These are phyloP conservation scores for Nigrospora osmanthi DNA, from an alignment of 2,329 filamentous ascomycete species.

Conservation along the genomic window DNA sequence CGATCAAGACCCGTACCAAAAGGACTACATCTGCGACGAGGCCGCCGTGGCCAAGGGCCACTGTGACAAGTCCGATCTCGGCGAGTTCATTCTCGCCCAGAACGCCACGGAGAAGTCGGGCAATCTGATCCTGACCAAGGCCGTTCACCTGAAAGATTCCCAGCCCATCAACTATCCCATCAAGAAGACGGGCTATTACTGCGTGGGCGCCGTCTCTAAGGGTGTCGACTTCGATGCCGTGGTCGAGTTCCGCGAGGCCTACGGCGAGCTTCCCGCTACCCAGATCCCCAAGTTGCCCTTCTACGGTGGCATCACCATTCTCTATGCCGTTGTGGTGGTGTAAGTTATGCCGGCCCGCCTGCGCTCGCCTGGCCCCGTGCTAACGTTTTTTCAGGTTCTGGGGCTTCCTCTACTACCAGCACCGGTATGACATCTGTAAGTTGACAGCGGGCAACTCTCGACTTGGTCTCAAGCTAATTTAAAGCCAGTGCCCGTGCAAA, in stretches of 20 bases:
- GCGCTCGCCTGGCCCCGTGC: slow-evolving; percentile 2
- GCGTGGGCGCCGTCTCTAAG: slow-evolving; percentile 59
- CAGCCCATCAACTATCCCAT: slow-evolving; percentile 73
- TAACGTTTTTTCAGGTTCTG: slow-evolving; percentile 56
- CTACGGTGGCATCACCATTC: slow-evolving; percentile 87
- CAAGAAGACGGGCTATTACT: slow-evolving; percentile 92
- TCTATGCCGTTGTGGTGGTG: slow-evolving; percentile 79
- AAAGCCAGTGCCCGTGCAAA: slow-evolving; percentile 76
- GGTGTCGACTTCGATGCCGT: slow-evolving; percentile 59
- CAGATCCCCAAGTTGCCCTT: slow-evolving; percentile 97
- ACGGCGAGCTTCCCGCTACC: slow-evolving; percentile 88
- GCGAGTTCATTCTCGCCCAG: slow-evolving; percentile 72
- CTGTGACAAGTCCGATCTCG: slow-evolving; percentile 72
- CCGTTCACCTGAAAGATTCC: slow-evolving; percentile 72
- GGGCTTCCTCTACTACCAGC: slow-evolving; percentile 92
- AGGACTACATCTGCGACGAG: slow-evolving; percentile 60
- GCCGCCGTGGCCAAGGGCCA: slow-evolving; percentile 58
- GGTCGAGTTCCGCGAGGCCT: slow-evolving; percentile 90
- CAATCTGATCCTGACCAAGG: slow-evolving; percentile 68
- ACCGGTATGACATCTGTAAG: slow-evolving; percentile 81
- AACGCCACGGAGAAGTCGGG: slow-evolving; percentile 67
- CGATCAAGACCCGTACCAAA: slow-evolving; percentile 25
- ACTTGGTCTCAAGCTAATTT: slow-evolving; percentile 20
- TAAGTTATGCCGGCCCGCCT: slow-evolving; percentile 29
- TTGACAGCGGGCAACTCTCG: slow-evolving; percentile 1